Evolutionary conservation across 495 filamentous ascomycete species (phyloP).

Genomic region (Tuber microsphaerosporum): DNA sequence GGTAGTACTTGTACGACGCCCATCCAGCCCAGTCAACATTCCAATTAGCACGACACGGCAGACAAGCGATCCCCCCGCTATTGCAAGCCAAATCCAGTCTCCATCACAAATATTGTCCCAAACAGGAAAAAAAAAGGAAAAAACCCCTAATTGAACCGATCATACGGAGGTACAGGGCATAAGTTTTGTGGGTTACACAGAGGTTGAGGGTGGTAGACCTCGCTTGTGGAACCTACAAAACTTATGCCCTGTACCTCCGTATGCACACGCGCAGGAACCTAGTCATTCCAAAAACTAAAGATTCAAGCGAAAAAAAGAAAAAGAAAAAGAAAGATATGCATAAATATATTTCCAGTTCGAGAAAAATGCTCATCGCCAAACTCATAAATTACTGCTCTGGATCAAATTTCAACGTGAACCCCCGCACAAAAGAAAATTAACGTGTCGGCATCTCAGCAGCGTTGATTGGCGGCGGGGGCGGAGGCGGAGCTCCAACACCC

Average conservation of each 20-base stretch:
- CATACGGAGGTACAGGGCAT: too few species aligned
- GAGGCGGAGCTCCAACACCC: slow-evolving; percentile 13
- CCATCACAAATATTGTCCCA: neutral
- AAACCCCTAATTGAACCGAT: neutral
- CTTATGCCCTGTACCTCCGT: too few species aligned
- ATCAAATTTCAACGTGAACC: neutral
- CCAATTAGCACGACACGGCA: neutral
- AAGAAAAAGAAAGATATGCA: neutral
- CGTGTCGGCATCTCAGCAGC: slow-evolving; percentile 17
- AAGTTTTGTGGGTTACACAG: too few species aligned
- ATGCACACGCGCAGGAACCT: neutral
- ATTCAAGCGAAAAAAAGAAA: neutral
- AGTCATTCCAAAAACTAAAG: neutral
- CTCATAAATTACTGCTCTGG: neutral
- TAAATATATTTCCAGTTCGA: neutral
- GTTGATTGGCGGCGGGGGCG: slow-evolving; percentile 22
- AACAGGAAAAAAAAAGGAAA: neutral
- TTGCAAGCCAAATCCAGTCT: neutral
- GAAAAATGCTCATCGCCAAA: neutral
- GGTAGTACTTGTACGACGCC: neutral
- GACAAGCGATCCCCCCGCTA: neutral
- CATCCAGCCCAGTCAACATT: neutral
- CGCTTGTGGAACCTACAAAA: too few species aligned
- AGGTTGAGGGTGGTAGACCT: too few species aligned
- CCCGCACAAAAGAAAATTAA: neutral